These are phyloP conservation scores for Craterostigma plantagineum DNA, from an alignment of 257 asterid genomes.

Conservation along the genomic window DNA sequence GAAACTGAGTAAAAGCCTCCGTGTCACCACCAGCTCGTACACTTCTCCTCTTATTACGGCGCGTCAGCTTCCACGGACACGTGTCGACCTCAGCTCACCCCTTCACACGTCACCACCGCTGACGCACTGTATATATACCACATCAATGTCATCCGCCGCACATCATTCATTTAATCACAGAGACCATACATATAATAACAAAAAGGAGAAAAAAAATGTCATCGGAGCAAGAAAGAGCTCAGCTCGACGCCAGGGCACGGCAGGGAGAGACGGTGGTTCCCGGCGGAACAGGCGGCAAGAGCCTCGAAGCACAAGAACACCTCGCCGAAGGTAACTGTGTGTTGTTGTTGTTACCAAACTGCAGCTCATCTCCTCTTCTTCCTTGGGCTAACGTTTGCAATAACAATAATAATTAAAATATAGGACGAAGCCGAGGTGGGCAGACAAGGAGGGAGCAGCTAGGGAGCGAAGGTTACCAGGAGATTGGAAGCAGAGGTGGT, in stretches of 20 bases:
- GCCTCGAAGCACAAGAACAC: constrained; percentile 65
- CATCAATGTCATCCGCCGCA: too few relatives aligned
- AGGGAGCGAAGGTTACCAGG: constrained; percentile 26
- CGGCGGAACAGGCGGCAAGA: constrained; percentile 83
- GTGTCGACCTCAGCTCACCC: too few relatives aligned
- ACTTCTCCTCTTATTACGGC: too few relatives aligned
- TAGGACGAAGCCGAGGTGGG: constrained; percentile 58
- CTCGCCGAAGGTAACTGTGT: constrained; percentile 44
- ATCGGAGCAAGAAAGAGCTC: constrained; percentile 24
- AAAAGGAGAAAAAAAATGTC: constrained; percentile 18
- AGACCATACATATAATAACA: too few relatives aligned
- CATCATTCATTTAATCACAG: too few relatives aligned
- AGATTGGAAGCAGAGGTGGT: constrained; percentile 25
- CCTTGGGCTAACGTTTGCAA: background rate
- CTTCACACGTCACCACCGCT: too few relatives aligned
- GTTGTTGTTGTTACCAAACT: too few relatives aligned
- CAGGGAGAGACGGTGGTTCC: constrained; percentile 61
- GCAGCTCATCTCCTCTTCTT: background rate
- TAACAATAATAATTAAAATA: background rate
- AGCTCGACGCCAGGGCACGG: constrained; percentile 48
- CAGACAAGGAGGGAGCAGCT: constrained; percentile 23
- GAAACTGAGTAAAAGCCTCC: too few relatives aligned
- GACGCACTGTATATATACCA: too few relatives aligned
- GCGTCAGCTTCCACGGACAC: too few relatives aligned
- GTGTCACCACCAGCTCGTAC: too few relatives aligned